Base-by-base conservation (phyloP, 2,329 filamentous ascomycete species). In the Colletotrichum sp. region DNA sequence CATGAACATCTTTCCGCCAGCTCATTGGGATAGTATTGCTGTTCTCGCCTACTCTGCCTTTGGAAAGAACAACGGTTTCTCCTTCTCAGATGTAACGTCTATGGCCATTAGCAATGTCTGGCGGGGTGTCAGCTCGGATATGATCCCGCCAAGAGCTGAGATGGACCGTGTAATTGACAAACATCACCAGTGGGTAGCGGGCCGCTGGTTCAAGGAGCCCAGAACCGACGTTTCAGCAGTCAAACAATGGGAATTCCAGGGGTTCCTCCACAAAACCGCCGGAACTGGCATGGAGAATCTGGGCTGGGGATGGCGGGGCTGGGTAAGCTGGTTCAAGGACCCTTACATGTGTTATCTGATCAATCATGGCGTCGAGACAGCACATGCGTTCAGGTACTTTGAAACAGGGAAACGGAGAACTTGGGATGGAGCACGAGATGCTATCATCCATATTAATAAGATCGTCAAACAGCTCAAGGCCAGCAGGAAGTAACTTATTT, bases 221-320 rank as follows among this genome's bases (percentile, higher is more conserved):
- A 76, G 74, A 9, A 70, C 78, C 61, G 52, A 79, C 68, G 27
- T 78, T 16, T 27, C 73, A 63, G 30, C 69, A 32, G 80, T 84
- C 9, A 82, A 77, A 70, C 78, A 80, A n/a, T 83, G 79, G 67
- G 81, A 82, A 19, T 85, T 83, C 75, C 80, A 85, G 16, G 77
- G 75, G 0, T 86, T 82, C 61, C 78, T 86, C 64, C 82, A 88
- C 63, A 75, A 82, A 8, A 79, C 86, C 8, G 86, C 85, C 0
- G 86, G 86, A 2, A 87, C 85, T 1, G 84, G 86, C 0, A 82
- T 87, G 76, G 84, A 87, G 74, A 84, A 85, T 13, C 71, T 88
- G 2, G 84, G 85, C 1, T 87, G 85, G 81, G 85, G 85, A 2
- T 81, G 77, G 80, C 80, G 81, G 19, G 86, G 85, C 0, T 88